A percentile compares a stretch with the other conserved stretches of the same genome.
Conservation (phyloP, 768 basidiomycete genomes). For the Tricholoma flavovirens region DNA sequence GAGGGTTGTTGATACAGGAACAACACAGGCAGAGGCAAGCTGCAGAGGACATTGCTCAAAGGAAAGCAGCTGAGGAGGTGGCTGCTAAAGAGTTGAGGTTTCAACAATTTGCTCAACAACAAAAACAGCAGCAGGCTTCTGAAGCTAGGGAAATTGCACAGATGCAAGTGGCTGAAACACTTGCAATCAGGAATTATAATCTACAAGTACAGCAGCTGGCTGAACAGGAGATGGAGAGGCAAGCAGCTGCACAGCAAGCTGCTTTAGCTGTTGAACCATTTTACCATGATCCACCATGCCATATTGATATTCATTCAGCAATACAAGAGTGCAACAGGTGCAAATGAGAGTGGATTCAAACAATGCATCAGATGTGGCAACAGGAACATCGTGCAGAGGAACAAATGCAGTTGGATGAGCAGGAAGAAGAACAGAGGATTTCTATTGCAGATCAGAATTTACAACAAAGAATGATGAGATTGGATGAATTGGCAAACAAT, state of each 20-base stretch:
- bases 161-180: too few species aligned
- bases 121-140: too few species aligned
- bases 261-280: background rate
- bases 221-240: too few species aligned
- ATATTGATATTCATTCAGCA: background rate
- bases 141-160: too few species aligned
- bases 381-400: background rate
- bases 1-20: too few species aligned
- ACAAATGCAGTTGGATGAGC: background rate
- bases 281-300: background rate
- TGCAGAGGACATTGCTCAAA: too few species aligned
- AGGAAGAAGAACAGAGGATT: background rate
- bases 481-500: background rate
- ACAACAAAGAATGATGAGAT: background rate
- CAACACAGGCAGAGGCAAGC: too few species aligned
- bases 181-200: too few species aligned
- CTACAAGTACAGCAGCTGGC: too few species aligned
- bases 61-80: too few species aligned
- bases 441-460: background rate
- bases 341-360: background rate
- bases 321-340: background rate
- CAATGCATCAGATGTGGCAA: background rate
- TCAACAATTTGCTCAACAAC: too few species aligned
- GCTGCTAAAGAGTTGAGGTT: too few species aligned
- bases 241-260: background rate